Evolutionary conservation across 2,329 filamentous ascomycete species (phyloP).

Genomic region (Monosporascus ibericus): DNA sequence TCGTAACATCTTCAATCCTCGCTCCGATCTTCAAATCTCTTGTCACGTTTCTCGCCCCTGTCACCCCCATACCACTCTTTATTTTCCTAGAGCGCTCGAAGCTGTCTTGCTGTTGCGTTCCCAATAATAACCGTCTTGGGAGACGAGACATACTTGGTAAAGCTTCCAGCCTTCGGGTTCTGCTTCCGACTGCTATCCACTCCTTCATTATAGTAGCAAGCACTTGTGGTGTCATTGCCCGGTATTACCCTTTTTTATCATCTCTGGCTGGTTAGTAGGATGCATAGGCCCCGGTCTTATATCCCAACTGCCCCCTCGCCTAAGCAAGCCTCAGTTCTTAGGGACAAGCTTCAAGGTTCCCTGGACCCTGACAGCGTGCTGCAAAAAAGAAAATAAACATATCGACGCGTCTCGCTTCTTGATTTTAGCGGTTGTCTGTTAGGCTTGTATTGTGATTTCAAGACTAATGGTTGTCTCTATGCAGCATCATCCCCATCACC

Average conservation of each 20-base stretch:
- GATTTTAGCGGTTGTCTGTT: constrained; percentile 32
- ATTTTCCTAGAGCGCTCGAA: constrained; percentile 11
- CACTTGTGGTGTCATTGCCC: constrained; percentile 24
- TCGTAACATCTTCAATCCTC: constrained; percentile 23
- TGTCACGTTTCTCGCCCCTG: constrained; percentile 21
- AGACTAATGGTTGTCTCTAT: constrained; percentile 56
- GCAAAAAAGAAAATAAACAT: constrained; percentile 46
- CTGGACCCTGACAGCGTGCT: constrained; percentile 41
- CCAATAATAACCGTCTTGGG: constrained; percentile 18
- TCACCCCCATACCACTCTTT: constrained; percentile 14
- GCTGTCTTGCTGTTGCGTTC: constrained; percentile 18
- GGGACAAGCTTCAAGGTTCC: constrained; percentile 32
- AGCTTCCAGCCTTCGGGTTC: constrained; percentile 31
- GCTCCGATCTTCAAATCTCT: constrained; percentile 25
- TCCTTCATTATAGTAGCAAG: constrained; percentile 23
- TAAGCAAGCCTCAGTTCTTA: constrained; percentile 26
- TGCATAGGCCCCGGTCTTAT: constrained; percentile 25
- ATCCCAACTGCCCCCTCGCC: constrained; percentile 23
- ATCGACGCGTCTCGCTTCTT: constrained; percentile 41
- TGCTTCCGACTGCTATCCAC: constrained; percentile 30
- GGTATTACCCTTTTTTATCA: constrained; percentile 23
- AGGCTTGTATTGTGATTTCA: constrained; percentile 22
- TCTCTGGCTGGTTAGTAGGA: constrained; percentile 16
- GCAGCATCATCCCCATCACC: constrained; percentile 72
- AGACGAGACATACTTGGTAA: constrained; percentile 27